Base-by-base conservation (phyloP, 352 stramenopile genomes). In the Globisporangium megalacanthum region DNA sequence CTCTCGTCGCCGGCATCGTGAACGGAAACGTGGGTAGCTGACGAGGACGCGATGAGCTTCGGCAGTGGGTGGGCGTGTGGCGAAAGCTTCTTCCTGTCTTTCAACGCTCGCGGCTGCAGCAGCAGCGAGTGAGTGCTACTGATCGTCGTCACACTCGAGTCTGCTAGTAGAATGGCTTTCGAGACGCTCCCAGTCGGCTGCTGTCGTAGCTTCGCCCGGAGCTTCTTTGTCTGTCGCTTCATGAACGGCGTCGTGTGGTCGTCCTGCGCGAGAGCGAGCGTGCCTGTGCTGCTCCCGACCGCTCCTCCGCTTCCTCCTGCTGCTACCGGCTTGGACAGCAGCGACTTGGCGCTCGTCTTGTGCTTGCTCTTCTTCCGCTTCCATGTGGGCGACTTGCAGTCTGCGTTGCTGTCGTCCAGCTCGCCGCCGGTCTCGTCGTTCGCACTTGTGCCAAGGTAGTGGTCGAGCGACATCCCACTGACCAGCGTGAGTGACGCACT, bases 381-480 rank as follows among this genome's bases (percentile, higher is more conserved):
- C 4, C 58, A 49, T 0, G 63, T 60, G 4, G 68, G 67, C 4
- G 72, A 77, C 39, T 73, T 72, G 53, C 55, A 53, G 14, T 76
- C 65, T 1, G 56, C 52, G 45, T 36, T 54, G n/a, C 48, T 61
- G 35, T 60, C 50, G 13, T 50, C 15, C 37, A 22, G 56, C 19
- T 68, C 52, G 7, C 59, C 52, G 17, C 51, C 52, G 6, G 54
- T 49, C 25, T 56, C 31, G 3, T 56, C 56, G 29, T 46, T 52
- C 3, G 6, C 52, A n/a, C 51, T 49, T 2, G 73, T 69, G 13
- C 75, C 78, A 8, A 88, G 62, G 50, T 86, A 88, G 51, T 77
- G 70, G 51, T 88, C 73, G 13, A 88, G 64, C 11, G 77, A 85
- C 75, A 88, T 86, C 41, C 77, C 75, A 29, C 61, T 80, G 35